A percentile compares a stretch with the other conserved stretches of the same genome.
Conservation (phyloP, 139 green algal species). For the Edaphochlamys debaryana region DNA sequence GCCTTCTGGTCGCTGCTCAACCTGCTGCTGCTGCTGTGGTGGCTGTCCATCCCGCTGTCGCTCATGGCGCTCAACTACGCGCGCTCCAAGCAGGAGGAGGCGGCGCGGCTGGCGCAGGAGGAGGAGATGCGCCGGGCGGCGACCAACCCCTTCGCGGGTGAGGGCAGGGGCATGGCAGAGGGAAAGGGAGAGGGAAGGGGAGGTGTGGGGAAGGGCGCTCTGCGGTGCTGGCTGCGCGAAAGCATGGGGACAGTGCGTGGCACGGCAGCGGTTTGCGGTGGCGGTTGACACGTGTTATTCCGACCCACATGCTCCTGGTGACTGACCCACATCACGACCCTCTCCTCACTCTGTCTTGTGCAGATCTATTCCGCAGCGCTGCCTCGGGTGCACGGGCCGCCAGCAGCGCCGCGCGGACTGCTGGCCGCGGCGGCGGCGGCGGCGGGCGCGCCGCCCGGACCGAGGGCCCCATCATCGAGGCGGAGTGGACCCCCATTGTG, state of each 20-base stretch:
- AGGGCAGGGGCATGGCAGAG: too few species aligned
- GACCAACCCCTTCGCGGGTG: slow-evolving; percentile 10
- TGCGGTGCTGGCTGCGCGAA: too few species aligned
- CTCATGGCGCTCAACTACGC: background rate
- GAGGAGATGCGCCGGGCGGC: background rate
- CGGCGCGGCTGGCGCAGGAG: background rate
- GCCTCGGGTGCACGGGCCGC: background rate
- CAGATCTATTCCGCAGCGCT: slow-evolving; percentile 2
- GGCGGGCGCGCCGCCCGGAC: background rate
- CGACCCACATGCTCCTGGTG: too few species aligned
- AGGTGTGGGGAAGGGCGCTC: too few species aligned
- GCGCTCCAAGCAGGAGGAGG: background rate
- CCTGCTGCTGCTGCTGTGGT: slow-evolving; percentile 23
- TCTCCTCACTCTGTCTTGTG: too few species aligned
- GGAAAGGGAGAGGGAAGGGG: too few species aligned
- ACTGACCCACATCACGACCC: too few species aligned
- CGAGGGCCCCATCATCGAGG: slow-evolving; percentile 37
- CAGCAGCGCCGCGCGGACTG: background rate
- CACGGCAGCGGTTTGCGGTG: too few species aligned
- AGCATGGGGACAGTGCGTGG: too few species aligned
- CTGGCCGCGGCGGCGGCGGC: background rate
- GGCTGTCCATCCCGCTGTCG: background rate
- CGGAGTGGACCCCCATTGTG: slow-evolving; percentile 31
- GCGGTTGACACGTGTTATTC: too few species aligned
- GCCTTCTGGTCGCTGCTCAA: slow-evolving; percentile 12